Base-by-base conservation (phyloP, 2,329 filamentous ascomycete genomes). In the Ophiostoma fasciatum region DNA sequence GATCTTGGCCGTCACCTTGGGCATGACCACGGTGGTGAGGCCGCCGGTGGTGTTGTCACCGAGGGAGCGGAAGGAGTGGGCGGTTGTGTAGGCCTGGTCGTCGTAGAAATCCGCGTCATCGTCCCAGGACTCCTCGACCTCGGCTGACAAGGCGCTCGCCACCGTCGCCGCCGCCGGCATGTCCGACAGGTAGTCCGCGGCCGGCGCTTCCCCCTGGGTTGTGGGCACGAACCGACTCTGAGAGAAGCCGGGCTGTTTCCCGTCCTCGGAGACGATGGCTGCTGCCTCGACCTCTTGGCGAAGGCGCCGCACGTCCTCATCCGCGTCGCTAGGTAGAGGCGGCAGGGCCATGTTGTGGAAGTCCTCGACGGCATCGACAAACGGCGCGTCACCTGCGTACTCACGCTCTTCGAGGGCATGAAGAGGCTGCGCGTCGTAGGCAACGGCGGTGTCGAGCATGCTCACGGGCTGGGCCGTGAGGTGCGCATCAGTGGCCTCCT, bases 61-160 rank as follows among this genome's bases (percentile, higher is more conserved):
- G 47, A 81, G 80, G 34, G 85, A 82, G 17, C 74, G 70, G 44
- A 75, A 74, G 10, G 82, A 85, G 46, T 79, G 76, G 27, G 82
- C 76, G 3, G 83, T 90, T 18, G 76, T 77, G 39, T 82, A 82
- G 17, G 81, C 87, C 40, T 79, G 79, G 47, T 73, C 69, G 30
- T 74, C 68, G 43, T 69, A 71, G 28, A 53, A 48, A 43, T 85
- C 82, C 11, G 82, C 80, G 19, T 88, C 78, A 14, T 85, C 81
- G 13, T 82, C 77, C 78, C 77, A 84, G 48, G 77, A 81, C 51
- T 85, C 80, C 46, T 83, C 78, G 0, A 66, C 57, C 45, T 78
- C 74, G 7, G n/a, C n/a, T n/a, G 61, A 56, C 12, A 40, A 25
- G 9, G 30, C 28, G 12, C 28, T 29, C 8, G 36, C 15, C 11